phyloP scores from a whole-genome alignment of 176 grass and related monocot species.

The Elymus sibiricus region DNA sequence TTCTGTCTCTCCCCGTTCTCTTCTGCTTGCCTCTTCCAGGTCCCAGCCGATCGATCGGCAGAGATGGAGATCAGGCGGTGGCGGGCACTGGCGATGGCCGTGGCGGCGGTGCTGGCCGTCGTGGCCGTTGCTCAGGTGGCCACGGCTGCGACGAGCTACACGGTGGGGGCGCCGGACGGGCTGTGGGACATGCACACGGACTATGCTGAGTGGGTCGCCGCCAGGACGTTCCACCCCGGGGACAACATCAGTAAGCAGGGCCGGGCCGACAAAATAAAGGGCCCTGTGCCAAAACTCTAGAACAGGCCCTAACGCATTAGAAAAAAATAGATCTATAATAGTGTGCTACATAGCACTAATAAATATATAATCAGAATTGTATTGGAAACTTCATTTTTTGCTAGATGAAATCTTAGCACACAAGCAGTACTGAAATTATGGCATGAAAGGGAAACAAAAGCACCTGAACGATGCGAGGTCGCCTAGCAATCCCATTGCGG shows the following conservation, averaged over 20 bases:
- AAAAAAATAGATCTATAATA: no score
- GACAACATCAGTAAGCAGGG: constrained; percentile 40
- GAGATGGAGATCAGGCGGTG: neutral
- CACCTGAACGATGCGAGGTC: no score
- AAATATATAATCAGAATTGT: no score
- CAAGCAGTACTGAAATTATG: no score
- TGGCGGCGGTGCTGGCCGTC: neutral
- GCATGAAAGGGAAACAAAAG: no score
- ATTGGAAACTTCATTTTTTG: no score
- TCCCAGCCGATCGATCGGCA: neutral
- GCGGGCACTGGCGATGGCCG: neutral
- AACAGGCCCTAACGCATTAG: no score
- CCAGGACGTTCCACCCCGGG: constrained; percentile 43
- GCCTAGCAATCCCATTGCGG: no score
- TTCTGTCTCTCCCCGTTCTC: neutral
- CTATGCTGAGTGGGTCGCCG: constrained; percentile 52
- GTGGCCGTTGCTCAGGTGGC: neutral
- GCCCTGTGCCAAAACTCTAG: no score
- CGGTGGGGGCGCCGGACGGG: constrained; percentile 58
- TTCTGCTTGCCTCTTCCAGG: neutral
- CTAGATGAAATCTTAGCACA: no score
- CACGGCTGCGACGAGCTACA: constrained; percentile 37
- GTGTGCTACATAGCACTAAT: no score
- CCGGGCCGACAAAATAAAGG: no score
- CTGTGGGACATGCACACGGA: constrained; percentile 68